Conservation (phyloP, 2,329 filamentous ascomycete species). For the Pseudogymnoascus pannorum region DNA sequence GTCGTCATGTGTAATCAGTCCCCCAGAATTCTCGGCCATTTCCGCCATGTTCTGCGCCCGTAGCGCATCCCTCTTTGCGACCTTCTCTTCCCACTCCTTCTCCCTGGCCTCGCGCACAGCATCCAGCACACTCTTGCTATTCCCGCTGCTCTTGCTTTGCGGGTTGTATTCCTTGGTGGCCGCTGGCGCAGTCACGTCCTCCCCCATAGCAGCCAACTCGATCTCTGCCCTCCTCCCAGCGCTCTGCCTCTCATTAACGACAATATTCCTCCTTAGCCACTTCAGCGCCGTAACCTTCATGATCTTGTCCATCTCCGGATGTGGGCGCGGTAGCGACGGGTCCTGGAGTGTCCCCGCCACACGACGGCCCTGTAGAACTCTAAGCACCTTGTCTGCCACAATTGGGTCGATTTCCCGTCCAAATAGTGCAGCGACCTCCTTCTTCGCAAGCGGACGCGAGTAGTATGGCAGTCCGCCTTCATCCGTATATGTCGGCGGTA, state of each 20-base stretch:
- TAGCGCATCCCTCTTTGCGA: conserved; percentile 38
- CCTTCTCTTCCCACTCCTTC: conserved; percentile 35
- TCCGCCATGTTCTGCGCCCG: conserved; percentile 40
- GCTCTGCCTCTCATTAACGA: conserved; percentile 54
- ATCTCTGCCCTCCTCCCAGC: conserved; percentile 56
- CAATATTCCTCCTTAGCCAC: conserved; percentile 47
- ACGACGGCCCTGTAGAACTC: conserved; percentile 54
- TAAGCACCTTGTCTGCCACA: conserved; percentile 46
- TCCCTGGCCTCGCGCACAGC: conserved; percentile 47
- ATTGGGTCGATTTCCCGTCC: conserved; percentile 38
- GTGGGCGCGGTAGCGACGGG: conserved; percentile 35
- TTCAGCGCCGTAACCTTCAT: conserved; percentile 42
- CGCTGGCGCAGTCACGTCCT: conserved; percentile 17
- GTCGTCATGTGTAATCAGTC: conserved; percentile 16
- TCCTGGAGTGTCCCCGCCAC: conserved; percentile 59
- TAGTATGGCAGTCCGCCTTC: conserved; percentile 47
- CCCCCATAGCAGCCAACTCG: conserved; percentile 40
- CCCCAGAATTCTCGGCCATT: conserved; percentile 28
- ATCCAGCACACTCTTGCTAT: conserved; percentile 51
- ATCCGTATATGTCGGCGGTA: conserved; percentile 52
- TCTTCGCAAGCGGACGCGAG: conserved; percentile 39
- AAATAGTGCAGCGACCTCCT: conserved; percentile 44
- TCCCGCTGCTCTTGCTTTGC: conserved; percentile 37
- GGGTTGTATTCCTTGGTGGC: conserved; percentile 21
- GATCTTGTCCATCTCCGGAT: conserved; percentile 14